Percentiles rank a stretch among this genome's conserved stretches.
Conservation (phyloP, 352 stramenopile species). For the Phytophthora ramorum region DNA sequence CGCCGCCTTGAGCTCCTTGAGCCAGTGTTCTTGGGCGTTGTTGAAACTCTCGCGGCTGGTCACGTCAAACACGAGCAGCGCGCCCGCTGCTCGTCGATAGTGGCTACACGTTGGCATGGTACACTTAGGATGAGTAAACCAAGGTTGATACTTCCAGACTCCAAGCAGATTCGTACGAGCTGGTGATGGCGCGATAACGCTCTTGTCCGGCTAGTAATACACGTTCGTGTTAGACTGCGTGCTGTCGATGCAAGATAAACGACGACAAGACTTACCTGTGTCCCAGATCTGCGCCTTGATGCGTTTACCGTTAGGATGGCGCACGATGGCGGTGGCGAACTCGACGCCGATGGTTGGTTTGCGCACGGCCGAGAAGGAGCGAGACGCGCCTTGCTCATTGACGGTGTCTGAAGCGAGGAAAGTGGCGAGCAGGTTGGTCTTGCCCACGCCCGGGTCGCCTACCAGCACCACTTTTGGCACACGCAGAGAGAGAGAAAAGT, state of each 20-base stretch:
- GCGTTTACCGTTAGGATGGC: slow-evolving; percentile 74
- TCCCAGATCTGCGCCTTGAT: slow-evolving; percentile 90
- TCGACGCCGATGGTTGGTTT: slow-evolving; percentile 87
- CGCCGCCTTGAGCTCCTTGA: slow-evolving; percentile 76
- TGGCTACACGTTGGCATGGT: slow-evolving; percentile 40
- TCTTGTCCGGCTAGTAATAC: slow-evolving; percentile 65
- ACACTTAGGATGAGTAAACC: background rate
- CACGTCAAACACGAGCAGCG: slow-evolving; percentile 83
- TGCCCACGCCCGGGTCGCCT: slow-evolving; percentile 88
- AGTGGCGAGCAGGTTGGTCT: slow-evolving; percentile 90
- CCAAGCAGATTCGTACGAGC: slow-evolving; percentile 51
- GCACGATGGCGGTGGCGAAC: slow-evolving; percentile 82
- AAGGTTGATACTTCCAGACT: background rate
- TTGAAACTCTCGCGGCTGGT: slow-evolving; percentile 68
- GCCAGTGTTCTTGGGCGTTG: slow-evolving; percentile 75
- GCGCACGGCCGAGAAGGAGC: slow-evolving; percentile 56
- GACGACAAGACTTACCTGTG: slow-evolving; percentile 42
- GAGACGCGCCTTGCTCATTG: slow-evolving; percentile 46
- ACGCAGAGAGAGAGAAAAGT: background rate
- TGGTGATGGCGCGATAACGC: slow-evolving; percentile 85
- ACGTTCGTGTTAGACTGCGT: background rate
- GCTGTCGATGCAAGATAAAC: background rate
- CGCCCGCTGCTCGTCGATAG: slow-evolving; percentile 75
- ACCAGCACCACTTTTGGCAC: slow-evolving; percentile 69
- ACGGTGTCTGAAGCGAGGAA: slow-evolving; percentile 59